phyloP scores from a whole-genome alignment of 2,329 filamentous ascomycete genomes.

The Sporothrix brunneoviolacea region DNA sequence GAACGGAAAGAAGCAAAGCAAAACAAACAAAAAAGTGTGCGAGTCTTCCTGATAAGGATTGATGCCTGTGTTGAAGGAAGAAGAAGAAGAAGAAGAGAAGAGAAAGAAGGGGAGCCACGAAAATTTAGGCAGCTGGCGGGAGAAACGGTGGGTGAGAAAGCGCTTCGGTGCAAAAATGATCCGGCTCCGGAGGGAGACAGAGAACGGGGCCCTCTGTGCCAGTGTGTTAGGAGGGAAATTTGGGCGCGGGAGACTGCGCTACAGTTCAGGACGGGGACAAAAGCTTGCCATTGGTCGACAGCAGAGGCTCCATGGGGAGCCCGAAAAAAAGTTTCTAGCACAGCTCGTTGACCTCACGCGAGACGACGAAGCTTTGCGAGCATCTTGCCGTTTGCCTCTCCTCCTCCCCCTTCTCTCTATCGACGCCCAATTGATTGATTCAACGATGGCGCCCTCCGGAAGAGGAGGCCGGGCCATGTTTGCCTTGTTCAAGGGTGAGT shows the following conservation, averaged over 20 bases:
- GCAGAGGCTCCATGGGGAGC: not conserved
- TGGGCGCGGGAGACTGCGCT: no score
- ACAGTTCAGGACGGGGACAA: no score
- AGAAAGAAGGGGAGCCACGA: constrained; percentile 15
- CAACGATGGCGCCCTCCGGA: constrained; percentile 50
- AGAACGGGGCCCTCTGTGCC: no score
- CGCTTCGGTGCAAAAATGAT: no score
- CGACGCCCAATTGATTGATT: not conserved
- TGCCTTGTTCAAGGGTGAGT: constrained; percentile 43
- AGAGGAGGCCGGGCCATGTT: constrained; percentile 47
- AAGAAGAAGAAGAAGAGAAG: constrained; percentile 24
- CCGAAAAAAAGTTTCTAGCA: constrained; percentile 13
- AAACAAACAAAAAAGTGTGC: constrained; percentile 16
- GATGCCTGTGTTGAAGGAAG: constrained; percentile 52
- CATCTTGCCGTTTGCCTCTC: not conserved
- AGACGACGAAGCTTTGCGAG: not conserved
- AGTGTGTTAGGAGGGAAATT: no score
- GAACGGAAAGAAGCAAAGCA: not conserved
- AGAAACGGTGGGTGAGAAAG: no score
- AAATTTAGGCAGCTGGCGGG: not conserved
- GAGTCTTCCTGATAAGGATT: constrained; percentile 71
- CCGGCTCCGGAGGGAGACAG: no score
- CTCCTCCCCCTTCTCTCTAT: not conserved
- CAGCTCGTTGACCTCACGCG: not conserved
- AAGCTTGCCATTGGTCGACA: not conserved